Conservation (phyloP, 345 rosid genomes). For the Odontarrhena argentea region DNA sequence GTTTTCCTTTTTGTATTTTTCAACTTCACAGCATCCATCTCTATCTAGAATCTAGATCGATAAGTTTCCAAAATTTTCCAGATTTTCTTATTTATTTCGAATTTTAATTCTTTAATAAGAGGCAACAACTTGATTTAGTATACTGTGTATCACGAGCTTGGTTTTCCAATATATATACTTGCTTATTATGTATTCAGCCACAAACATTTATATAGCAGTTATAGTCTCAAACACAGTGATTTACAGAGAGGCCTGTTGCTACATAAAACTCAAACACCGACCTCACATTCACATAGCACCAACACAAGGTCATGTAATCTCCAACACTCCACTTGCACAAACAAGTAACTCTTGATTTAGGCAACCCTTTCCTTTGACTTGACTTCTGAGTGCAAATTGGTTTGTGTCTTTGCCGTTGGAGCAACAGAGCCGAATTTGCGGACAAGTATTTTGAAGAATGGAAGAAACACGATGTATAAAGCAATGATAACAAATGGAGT, state of each 20-base stretch:
- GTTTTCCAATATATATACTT: too few species aligned
- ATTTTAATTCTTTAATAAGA: background rate
- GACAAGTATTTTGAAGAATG: conserved; percentile 42
- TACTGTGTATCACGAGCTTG: too few species aligned
- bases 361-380: conserved; percentile 33
- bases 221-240: conserved; percentile 7
- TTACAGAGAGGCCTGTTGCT: conserved; percentile 1
- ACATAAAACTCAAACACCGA: background rate
- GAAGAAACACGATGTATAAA: conserved; percentile 38
- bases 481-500: conserved; percentile 37
- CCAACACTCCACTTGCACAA: background rate
- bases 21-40: background rate
- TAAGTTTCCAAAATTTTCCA: too few species aligned
- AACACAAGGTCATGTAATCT: conserved; percentile 14
- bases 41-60: too few species aligned
- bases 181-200: background rate
- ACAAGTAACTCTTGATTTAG: background rate
- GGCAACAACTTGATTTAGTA: conserved; percentile 1
- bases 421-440: conserved; percentile 28
- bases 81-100: too few species aligned
- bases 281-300: conserved; percentile 3
- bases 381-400: conserved; percentile 18
- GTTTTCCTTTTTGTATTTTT: background rate
- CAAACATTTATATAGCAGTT: background rate
- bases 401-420: conserved; percentile 11